Conservation (phyloP, 306 rosid genomes). For the Ormosia emarginata region DNA sequence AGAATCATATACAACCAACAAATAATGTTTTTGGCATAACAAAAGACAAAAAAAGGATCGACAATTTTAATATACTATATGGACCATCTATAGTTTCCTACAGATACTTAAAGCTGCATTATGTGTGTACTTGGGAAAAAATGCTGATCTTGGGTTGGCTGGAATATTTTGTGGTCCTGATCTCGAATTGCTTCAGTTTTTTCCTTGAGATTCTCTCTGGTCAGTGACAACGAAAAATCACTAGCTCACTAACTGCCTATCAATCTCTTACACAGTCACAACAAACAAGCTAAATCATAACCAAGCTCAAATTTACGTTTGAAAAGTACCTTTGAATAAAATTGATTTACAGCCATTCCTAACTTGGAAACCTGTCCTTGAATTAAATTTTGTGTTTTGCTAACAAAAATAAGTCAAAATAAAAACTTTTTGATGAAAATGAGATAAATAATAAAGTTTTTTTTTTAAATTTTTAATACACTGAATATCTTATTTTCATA, state of each 20-base stretch:
- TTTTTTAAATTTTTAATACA: no score
- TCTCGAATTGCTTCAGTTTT: constrained; percentile 6
- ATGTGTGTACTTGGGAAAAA: neutral
- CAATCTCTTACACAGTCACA: constrained; percentile 15
- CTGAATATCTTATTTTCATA: no score
- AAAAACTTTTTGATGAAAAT: no score
- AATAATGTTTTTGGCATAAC: neutral
- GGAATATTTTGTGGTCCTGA: constrained; percentile 35
- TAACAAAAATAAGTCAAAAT: no score
- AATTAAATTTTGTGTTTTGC: neutral
- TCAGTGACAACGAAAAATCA: constrained; percentile 33
- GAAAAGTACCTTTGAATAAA: constrained; percentile 21
- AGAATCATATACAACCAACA: constrained; percentile 1
- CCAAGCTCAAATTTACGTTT: constrained; percentile 3
- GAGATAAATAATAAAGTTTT: no score
- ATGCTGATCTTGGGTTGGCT: neutral
- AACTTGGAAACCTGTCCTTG: neutral
- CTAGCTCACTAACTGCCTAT: neutral
- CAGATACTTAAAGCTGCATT: constrained; percentile 12
- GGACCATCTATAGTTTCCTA: neutral
- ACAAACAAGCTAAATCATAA: neutral
- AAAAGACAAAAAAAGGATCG: neutral
- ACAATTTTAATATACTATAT: neutral
- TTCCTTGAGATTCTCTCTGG: constrained; percentile 29
- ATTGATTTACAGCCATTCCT: neutral